Percentiles rank a stretch among this genome's conserved stretches.
Conservation (phyloP, 2,329 filamentous ascomycete genomes). For the Cladophialophora carrionii region DNA sequence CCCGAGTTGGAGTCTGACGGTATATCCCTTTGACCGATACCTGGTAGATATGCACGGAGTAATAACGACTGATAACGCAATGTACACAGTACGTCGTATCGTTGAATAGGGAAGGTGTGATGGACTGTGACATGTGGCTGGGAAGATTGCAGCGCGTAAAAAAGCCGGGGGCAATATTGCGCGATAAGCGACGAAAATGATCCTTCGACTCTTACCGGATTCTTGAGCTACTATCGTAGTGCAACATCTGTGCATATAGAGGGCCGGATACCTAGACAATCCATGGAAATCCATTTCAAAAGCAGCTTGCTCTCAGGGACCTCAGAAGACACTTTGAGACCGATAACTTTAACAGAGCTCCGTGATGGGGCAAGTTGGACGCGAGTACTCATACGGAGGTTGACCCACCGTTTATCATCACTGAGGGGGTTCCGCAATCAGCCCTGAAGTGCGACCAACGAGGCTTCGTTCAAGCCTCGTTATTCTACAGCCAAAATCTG, state of each 20-base stretch:
- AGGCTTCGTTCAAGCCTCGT: constrained; percentile 26
- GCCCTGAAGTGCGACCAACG: constrained; percentile 12
- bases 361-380: background rate
- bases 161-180: background rate
- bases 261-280: background rate
- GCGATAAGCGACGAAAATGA: constrained; percentile 11
- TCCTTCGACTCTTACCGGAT: background rate
- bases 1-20: background rate
- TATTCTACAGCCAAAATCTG: background rate
- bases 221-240: background rate
- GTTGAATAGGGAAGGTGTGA: constrained; percentile 17
- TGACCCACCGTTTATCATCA: background rate
- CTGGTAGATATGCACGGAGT: background rate
- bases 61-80: constrained; percentile 3
- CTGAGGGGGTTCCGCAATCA: constrained; percentile 16
- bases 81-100: background rate
- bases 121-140: constrained; percentile 13
- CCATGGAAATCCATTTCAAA: background rate
- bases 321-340: background rate
- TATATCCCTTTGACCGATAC: background rate
- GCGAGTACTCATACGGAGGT: background rate
- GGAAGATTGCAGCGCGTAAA: background rate
- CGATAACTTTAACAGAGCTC: background rate
- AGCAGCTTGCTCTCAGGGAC: background rate
- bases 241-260: background rate